Evolutionary conservation across 352 stramenopile genomes (phyloP).

Genomic region (Albugo candida): DNA sequence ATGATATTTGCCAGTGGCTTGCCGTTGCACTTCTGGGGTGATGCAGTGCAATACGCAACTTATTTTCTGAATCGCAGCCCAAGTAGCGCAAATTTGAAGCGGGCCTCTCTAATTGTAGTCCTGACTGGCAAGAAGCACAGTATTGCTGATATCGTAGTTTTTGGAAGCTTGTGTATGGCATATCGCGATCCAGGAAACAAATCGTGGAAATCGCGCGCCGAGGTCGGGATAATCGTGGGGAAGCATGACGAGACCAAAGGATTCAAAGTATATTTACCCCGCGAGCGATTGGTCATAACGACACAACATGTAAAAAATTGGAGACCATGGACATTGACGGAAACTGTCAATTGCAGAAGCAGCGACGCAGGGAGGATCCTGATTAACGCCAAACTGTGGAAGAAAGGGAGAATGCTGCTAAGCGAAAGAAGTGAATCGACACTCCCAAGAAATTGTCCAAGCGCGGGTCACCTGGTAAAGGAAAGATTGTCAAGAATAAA

Average conservation of each 20-base stretch:
- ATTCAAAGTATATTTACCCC: neutral
- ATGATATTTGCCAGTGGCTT: neutral
- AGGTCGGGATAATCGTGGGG: neutral
- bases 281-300: no score
- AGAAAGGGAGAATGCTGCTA: no score
- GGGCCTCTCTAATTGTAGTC: neutral
- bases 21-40: neutral
- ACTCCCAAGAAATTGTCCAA: no score
- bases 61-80: neutral
- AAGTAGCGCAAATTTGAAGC: neutral
- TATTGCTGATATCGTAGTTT: no score
- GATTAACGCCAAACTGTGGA: no score
- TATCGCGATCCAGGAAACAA: neutral
- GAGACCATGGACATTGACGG: no score
- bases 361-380: no score
- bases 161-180: neutral
- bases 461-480: no score
- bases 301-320: no score
- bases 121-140: neutral
- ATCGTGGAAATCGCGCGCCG: neutral
- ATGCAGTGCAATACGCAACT: neutral
- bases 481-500: no score
- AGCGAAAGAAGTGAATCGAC: no score
- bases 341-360: no score
- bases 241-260: neutral